Evolutionary conservation across 768 basidiomycete genomes (phyloP), one percentile per base, ranked within the genome.

Genomic region (Tremella fuciformis): DNA sequence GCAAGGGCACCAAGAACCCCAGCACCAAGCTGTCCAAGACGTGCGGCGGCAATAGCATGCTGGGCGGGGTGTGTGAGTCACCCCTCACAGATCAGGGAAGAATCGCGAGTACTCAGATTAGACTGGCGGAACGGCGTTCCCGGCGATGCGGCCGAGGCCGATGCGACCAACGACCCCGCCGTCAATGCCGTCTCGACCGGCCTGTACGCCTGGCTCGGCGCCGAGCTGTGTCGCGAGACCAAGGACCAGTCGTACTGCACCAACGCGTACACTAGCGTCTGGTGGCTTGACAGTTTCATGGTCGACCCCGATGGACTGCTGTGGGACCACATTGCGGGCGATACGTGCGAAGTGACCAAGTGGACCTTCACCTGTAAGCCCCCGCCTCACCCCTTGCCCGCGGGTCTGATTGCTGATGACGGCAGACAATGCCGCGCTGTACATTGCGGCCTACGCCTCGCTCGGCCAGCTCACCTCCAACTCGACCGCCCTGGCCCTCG

Each of bases 321-420:
- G 3, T 44, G 15, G 47, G 62, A 63, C 25, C 19, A 48, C 9
- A 50, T 59, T n/a, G 41, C 39, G n/a, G 62, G 49, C 9, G 26
- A 3, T 3, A 40, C 13, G 16, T 63, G 62, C 37, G 21, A 51
- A 18, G 22, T 63, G 8, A 63, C 53, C 16, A 50, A 63, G 24
- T 63, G 62, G 62, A 57, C 29, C 11, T 63, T 63, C 22, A 63
- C 63, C 41, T 64, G 63, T 64, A 47, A 38, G 63, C 50, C 15
- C n/a, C 3, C 16, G 9, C 24, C 54, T 29, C 29, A 22, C 42
- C 3, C 24, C 25, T 21, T 34, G 3, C 16, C 47, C 13, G n/a
- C n/a, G 29, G 29, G 29, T 34, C 29, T 11, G 29, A 34, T 34
- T 50, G 19, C 38, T 52, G 50, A 18, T 42, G 16, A 58, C 26